Evolutionary conservation across 345 rosid genomes (phyloP).

Genomic region (Eucalyptus erythrocorys): DNA sequence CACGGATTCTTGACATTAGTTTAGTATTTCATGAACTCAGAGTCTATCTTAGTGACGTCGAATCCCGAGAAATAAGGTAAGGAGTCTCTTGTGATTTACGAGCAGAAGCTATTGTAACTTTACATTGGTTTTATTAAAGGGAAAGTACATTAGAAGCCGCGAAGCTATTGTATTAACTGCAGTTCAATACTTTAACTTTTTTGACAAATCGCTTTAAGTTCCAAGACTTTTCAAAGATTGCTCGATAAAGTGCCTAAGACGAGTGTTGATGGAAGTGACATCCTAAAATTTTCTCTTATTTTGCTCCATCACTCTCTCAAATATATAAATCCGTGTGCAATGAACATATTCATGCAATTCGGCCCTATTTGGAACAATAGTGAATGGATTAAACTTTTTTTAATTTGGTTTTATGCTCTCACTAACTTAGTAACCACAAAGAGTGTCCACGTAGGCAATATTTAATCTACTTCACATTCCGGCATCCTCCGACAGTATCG

Average conservation of each 20-base stretch:
- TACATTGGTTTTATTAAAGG: neutral
- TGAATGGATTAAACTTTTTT: neutral
- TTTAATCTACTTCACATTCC: no score
- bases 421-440: neutral
- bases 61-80: neutral
- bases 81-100: neutral
- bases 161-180: neutral
- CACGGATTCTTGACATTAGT: neutral
- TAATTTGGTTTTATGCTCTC: neutral
- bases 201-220: neutral
- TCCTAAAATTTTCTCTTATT: neutral
- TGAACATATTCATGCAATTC: neutral
- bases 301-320: neutral
- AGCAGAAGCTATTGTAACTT: neutral
- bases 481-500: accelerated
- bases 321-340: neutral
- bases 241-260: neutral
- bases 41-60: neutral
- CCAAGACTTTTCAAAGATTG: neutral
- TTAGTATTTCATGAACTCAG: neutral
- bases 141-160: neutral
- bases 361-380: neutral
- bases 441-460: neutral
- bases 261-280: neutral
- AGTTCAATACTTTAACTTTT: neutral